A percentile compares a stretch with the other conserved stretches of the same genome.
phyloP scores from a whole-genome alignment of 2,329 filamentous ascomycete species.

The Trichoderma aggressivum region DNA sequence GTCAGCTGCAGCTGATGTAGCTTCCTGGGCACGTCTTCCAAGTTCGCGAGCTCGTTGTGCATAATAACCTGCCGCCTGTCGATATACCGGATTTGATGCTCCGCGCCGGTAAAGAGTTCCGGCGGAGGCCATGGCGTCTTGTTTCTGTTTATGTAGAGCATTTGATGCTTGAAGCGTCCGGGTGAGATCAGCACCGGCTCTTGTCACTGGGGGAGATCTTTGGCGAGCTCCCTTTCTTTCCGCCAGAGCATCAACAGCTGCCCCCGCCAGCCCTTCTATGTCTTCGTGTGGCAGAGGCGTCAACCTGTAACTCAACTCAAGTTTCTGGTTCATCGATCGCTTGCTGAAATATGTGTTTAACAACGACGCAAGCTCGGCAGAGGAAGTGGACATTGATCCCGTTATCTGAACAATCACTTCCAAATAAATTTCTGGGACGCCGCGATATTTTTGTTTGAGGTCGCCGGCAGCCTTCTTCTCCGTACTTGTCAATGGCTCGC shows the following conservation, averaged over 20 bases:
- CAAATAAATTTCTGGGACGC: constrained; percentile 44
- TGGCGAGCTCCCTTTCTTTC: background rate
- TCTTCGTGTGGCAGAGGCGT: constrained; percentile 31
- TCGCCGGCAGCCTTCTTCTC: constrained; percentile 32
- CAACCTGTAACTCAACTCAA: constrained; percentile 39
- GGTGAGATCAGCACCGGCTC: constrained; percentile 22
- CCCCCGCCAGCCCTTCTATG: constrained; percentile 15
- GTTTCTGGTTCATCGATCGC: constrained; percentile 34
- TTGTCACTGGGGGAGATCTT: background rate
- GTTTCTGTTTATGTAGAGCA: constrained; percentile 30
- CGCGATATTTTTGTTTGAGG: constrained; percentile 38
- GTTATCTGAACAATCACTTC: constrained; percentile 42
- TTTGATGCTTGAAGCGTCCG: constrained; percentile 31
- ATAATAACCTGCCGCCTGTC: constrained; percentile 74
- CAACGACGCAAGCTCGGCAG: constrained; percentile 40
- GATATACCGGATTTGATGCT: constrained; percentile 69
- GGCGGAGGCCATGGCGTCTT: constrained; percentile 37
- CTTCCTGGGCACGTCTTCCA: constrained; percentile 52
- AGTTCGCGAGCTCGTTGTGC: constrained; percentile 66
- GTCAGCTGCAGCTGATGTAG: constrained; percentile 67
- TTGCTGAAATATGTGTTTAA: constrained; percentile 43
- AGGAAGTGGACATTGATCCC: constrained; percentile 32
- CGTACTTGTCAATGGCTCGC: constrained; percentile 29
- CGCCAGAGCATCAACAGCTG: background rate
- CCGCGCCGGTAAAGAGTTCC: constrained; percentile 44